Evolutionary conservation across 495 filamentous ascomycete genomes (phyloP), one percentile per base, ranked within the genome.

Genomic region (Xanthoparmelia taractica): DNA sequence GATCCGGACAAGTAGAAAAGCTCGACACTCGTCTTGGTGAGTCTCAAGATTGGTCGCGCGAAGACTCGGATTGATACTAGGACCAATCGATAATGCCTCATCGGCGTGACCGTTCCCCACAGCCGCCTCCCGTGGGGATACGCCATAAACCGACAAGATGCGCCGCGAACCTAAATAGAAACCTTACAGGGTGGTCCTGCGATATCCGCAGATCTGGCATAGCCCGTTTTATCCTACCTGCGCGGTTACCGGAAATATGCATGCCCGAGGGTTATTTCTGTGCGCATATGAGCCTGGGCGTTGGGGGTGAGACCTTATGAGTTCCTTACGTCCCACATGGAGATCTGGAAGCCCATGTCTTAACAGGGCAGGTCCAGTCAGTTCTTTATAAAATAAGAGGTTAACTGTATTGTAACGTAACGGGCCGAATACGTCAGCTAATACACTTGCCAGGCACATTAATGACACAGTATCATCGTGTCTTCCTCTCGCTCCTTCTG

Each of bases 21-120:
- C 33, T 34, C 17, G 27, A 6, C 4, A 36, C 38, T 29, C 25
- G n/a, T 29, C 15, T 36, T 17, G 57, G 20, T 23, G 20, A 25
- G 33, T 54, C 25, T 5, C 50, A 50, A 23, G 55, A 60, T 7
- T 64, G 65, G 61, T 38, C 20, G 40, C 65, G 36, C 13, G 54
- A 63, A 12, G 45, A 64, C 27, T 57, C 61, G 7, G 57, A 60
- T 50, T 55, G 65, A 57, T 36, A 38, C 50, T 41, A 6, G 34
- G 27, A 50, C 36, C 20, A n/a, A 29, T 38, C 41, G 27, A 15
- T 55, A 61, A 31, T 18, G 47, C 8, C 45, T 27, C 8, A 27
- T 48, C n/a, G 20, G 45, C 45, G 3, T 27, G 10, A 29, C 25
- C n/a, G 25, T 38, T 41, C 34, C 47, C 36, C 20, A n/a, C 38